Evolutionary conservation across 805 yeast species (phyloP), one percentile per base, ranked within the genome.

Genomic region (Ogataea minuta): DNA sequence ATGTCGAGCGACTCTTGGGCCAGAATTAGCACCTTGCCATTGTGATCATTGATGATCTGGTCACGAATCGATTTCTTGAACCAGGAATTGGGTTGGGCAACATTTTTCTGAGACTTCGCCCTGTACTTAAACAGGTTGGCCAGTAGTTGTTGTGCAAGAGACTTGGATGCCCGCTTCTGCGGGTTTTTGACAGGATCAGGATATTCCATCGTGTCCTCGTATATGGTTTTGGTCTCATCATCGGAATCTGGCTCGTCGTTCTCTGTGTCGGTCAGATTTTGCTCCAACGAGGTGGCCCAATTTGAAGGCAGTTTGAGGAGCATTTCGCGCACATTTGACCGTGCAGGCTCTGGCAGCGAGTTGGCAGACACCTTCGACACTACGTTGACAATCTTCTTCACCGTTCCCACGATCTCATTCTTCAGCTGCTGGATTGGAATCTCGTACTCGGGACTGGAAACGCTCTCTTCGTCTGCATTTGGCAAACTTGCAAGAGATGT

Each of bases 1-100:
- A 90, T 85, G 29, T 84, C 93, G 33, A 91, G 66, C 0, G 96
- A 82, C 60, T 93, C 99, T 49, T 84, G 83, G 0, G 98, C 97
- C 44, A 91, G 69, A 4, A 84, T 73, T 17, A 93, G 64, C 1
- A 88, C 85, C 46, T 82, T 79, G 15, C 85, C 87, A 56, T 87
- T 84, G 8, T 76, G 65, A 46, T 70, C 67, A 23, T 66, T 46
- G 40, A 53, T 31, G 6, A 63, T 47, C 33, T 61, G 65, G 28
- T 50, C 44, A 25, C 53, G 43, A 14, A 59, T 52, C 9, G 62
- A 52, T 16, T 52, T 44, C 29, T 48, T 52, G 43, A 59, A 53
- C 64, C 64, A 57, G 16, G 23, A 32, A 5, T 31, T 33, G 20
- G 40, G 35, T 26, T 35, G 37, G 25, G 9, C 7, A n/a, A 17